Base-by-base conservation (phyloP, 768 basidiomycete species). In the Leucosporidium creatinivorum region DNA sequence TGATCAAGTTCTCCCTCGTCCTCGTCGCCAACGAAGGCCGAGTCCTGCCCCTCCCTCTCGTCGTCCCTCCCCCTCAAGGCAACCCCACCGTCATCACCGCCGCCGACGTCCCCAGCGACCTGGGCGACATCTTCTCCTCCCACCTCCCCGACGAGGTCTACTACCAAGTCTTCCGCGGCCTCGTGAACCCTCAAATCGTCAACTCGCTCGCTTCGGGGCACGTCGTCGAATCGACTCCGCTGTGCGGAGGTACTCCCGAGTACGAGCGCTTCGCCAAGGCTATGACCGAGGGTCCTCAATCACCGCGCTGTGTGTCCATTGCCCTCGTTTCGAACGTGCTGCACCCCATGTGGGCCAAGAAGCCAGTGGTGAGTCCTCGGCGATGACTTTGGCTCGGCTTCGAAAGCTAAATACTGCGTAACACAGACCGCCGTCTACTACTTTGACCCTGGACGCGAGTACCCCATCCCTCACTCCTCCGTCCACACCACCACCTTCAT, bases 61-160 rank as follows among this genome's bases (percentile, higher is more conserved):
- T 85, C 25, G 57, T 67, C 63, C 80, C 86, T 68, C 81, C 49
- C 77, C 81, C 51, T 36, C 70, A 2, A 52, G 49, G 50, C 25
- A 58, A 28, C 15, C 78, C 80, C 7, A 78, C 82, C 17, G 69
- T 80, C 7, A 85, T 88, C 51, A 91, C 90, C 0, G 85, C 88
- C 0, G 86, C 87, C 31, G 96, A 98, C 75, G 87, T 98, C 65
- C 96, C 96, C 4, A 78, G 80, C 58, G 94, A 98, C 79, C 80
- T 99, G 49, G 89, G 94, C 76, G 92, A 96, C 62, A 89, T 98
- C 68, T 98, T 97, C 80, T 93, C 92, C 15, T 81, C 90, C 78
- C 87, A 92, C 55, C 83, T 99, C 30, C 94, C 94, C 1, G 96
- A 98, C 77, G 93, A 98, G 77, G 83, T 97, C 66, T 98, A 93